These are phyloP conservation scores for Erysimum cheiri DNA, from an alignment of 441 rosid species.

Conservation along the genomic window DNA sequence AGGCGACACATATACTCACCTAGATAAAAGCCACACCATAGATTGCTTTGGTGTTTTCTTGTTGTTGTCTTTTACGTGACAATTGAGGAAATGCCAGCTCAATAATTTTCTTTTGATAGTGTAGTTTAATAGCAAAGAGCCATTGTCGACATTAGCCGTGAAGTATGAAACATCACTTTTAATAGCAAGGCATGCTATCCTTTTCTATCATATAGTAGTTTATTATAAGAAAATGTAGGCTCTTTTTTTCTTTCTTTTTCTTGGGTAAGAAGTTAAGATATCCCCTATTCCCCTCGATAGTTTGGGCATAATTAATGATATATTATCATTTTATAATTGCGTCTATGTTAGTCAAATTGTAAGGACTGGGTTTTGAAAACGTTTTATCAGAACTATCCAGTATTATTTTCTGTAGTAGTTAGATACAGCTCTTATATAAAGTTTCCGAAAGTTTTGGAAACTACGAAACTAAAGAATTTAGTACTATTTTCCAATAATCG, in stretches of 20 bases:
- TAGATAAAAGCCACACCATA: background rate
- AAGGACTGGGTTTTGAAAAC: background rate
- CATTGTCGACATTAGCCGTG: constrained; percentile 39
- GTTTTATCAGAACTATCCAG: no score
- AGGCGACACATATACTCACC: no score
- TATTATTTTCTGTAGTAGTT: background rate
- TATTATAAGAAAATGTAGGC: background rate
- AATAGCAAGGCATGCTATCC: constrained; percentile 21
- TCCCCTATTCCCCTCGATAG: background rate
- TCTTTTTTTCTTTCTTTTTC: no score
- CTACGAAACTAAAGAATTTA: no score
- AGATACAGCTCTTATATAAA: background rate
- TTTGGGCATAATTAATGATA: background rate
- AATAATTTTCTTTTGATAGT: constrained; percentile 1
- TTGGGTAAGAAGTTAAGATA: no score
- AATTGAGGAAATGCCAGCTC: constrained; percentile 29
- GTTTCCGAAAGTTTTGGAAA: background rate
- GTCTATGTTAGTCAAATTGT: background rate
- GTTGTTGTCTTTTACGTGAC: constrained; percentile 24
- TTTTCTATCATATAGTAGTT: background rate
- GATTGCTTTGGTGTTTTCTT: constrained; percentile 12
- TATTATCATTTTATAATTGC: no score
- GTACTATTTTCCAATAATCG: no score
- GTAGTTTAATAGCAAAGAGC: constrained; percentile 33
- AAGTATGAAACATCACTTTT: constrained; percentile 39